Conservation (phyloP, 2,329 filamentous ascomycete genomes). For the Neophaeococcomyces mojaviensis region DNA sequence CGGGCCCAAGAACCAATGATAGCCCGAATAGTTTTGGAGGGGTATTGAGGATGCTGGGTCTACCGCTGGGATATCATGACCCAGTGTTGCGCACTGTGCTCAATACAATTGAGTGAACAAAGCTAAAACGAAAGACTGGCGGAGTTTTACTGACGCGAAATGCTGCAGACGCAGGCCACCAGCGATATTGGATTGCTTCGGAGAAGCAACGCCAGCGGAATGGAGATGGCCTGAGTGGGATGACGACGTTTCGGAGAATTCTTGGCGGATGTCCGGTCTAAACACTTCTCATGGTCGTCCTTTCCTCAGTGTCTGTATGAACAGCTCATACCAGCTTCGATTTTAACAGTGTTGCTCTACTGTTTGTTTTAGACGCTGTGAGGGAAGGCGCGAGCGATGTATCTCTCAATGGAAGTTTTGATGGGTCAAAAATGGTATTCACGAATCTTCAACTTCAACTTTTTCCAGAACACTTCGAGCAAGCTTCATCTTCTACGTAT, state of each 20-base stretch:
- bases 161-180: background rate
- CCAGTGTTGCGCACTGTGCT: background rate
- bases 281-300: too few relatives aligned
- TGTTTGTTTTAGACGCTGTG: too few relatives aligned
- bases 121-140: too few relatives aligned
- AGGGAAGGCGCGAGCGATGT: too few relatives aligned
- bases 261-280: background rate
- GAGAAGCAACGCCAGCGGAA: background rate
- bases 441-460: too few relatives aligned
- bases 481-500: background rate
- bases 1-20: background rate
- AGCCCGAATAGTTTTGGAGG: background rate
- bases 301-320: too few relatives aligned
- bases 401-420: too few relatives aligned
- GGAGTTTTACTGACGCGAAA: too few relatives aligned
- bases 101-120: too few relatives aligned
- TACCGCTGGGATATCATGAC: constrained; percentile 3
- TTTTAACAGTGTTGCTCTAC: too few relatives aligned
- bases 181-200: background rate
- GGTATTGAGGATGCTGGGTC: background rate
- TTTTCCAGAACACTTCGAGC: background rate
- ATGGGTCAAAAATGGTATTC: too few relatives aligned
- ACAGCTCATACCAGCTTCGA: too few relatives aligned
- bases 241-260: background rate
- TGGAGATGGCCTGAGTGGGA: constrained; percentile 8